Evolutionary conservation across 495 filamentous ascomycete species (phyloP), one percentile per base, ranked within the genome.

Genomic region (Penicillium paradoxum): DNA sequence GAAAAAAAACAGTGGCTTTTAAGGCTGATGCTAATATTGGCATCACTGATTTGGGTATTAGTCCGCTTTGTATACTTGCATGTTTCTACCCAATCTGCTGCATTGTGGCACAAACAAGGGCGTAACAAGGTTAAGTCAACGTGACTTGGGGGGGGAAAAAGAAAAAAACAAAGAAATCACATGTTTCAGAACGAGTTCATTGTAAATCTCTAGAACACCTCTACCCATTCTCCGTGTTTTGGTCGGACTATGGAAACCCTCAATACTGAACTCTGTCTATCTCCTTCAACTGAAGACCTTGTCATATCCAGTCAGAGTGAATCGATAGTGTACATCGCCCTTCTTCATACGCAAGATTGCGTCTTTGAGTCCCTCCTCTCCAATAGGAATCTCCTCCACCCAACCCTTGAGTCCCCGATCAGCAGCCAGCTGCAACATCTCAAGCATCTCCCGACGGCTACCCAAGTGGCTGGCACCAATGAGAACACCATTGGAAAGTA

Each of bases 381-480:
- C 81, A 58, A 96, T 85, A 29, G 82, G 73, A 33, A 93, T 76
- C 62, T 84, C 82, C 75, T 96, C 79, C 19, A 96, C 86, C 86
- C 87, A 90, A 27, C 84, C 81, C 74, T 85, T 84, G 51, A 96
- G 79, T 2, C 84, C 83, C 80, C 89, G 88, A 58, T 92, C 87
- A 7, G 80, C 84, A 2, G 90, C 89, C 51, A 95, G 59, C 72
- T 90, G 76, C 60, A 96, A 63, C 91, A 96, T 96, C 47, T 78
- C 79, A 46, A 90, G 58, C 78, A 88, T 87, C 81, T 96, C 91
- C 24, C 77, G 78, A 36, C 91, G 73, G 60, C 83, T 88, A 10
- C 91, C 90, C 57, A 96, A 77, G 65, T 96, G 90, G 55, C 83
- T 89, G 19, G 85, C 86, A 11, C 87, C 85, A 50, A 96, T 86